Evolutionary conservation across 2,329 filamentous ascomycete genomes (phyloP).

Genomic region (Colletotrichum tamarilloi): DNA sequence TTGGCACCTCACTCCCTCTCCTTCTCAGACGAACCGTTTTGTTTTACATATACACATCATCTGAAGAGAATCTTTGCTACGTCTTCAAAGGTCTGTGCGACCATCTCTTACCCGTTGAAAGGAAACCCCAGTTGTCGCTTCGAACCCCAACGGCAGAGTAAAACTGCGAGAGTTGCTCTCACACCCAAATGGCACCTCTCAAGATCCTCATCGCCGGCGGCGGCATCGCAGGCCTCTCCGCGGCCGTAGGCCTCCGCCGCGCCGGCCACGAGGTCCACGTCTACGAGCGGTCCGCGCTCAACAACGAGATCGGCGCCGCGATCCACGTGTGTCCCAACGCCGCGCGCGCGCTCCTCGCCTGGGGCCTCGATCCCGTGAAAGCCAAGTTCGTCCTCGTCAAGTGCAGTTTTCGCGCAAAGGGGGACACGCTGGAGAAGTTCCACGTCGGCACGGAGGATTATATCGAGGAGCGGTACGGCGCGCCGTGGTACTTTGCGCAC

Average conservation of each 20-base stretch:
- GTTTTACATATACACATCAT: background rate
- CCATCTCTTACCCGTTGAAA: background rate
- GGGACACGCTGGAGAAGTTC: conserved; percentile 40
- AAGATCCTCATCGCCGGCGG: conserved; percentile 46
- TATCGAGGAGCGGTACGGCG: conserved; percentile 40
- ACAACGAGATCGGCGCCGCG: conserved; percentile 51
- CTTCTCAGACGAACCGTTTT: background rate
- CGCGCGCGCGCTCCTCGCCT: conserved; percentile 46
- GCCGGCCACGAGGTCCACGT: conserved; percentile 47
- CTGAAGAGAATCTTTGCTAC: too few relatives aligned
- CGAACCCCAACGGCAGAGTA: too few relatives aligned
- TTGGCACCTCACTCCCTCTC: background rate
- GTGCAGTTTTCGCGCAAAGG: conserved; percentile 33
- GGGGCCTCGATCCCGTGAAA: conserved; percentile 47
- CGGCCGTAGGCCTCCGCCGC: conserved; percentile 46
- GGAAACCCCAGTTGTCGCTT: background rate
- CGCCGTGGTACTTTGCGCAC: conserved; percentile 49
- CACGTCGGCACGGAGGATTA: conserved; percentile 32
- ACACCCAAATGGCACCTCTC: conserved; percentile 9
- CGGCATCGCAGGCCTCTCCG: conserved; percentile 49
- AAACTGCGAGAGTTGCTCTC: background rate
- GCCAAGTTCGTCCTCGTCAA: conserved; percentile 41
- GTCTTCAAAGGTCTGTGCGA: background rate
- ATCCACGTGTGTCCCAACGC: conserved; percentile 53
- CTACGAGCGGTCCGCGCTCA: conserved; percentile 50